Percentiles rank a stretch among this genome's conserved stretches.
Evolutionary conservation across 352 stramenopile species (phyloP).

Genomic region (Phytophthora cactorum): DNA sequence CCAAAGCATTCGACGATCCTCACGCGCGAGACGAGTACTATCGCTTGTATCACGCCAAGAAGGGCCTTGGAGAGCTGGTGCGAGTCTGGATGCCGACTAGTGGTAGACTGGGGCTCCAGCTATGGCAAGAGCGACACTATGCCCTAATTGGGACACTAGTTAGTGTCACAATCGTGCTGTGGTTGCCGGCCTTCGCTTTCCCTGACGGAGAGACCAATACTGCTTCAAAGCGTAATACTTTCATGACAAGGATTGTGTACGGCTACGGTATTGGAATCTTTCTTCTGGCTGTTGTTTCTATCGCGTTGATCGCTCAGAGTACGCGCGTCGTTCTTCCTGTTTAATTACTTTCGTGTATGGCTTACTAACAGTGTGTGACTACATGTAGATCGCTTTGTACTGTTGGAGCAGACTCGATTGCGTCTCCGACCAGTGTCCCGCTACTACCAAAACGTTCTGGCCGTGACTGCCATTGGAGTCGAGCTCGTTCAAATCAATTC

Average conservation of each 20-base stretch:
- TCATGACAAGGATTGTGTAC: slow-evolving; percentile 36
- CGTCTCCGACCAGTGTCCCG: slow-evolving; percentile 49
- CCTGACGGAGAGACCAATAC: not conserved
- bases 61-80: slow-evolving; percentile 50
- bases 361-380: slow-evolving; percentile 43
- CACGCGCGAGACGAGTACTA: slow-evolving; percentile 48
- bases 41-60: slow-evolving; percentile 45
- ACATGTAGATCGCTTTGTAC: slow-evolving; percentile 51
- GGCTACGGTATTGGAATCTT: slow-evolving; percentile 45
- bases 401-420: slow-evolving; percentile 59
- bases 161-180: slow-evolving; percentile 17
- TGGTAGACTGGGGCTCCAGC: slow-evolving; percentile 48
- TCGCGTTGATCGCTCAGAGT: slow-evolving; percentile 48
- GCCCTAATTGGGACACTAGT: slow-evolving; percentile 40
- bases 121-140: slow-evolving; percentile 59
- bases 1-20: slow-evolving; percentile 41
- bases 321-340: not conserved
- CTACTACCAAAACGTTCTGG: slow-evolving; percentile 61
- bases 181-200: slow-evolving; percentile 8
- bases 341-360: not conserved
- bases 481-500: slow-evolving; percentile 73
- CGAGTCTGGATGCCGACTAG: slow-evolving; percentile 71
- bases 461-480: slow-evolving; percentile 44
- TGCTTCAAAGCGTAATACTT: slow-evolving; percentile 23
- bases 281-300: slow-evolving; percentile 40